A percentile compares a stretch with the other conserved stretches of the same genome.
Conservation (phyloP, 2,329 filamentous ascomycete species). For the Pyrenophora teres region DNA sequence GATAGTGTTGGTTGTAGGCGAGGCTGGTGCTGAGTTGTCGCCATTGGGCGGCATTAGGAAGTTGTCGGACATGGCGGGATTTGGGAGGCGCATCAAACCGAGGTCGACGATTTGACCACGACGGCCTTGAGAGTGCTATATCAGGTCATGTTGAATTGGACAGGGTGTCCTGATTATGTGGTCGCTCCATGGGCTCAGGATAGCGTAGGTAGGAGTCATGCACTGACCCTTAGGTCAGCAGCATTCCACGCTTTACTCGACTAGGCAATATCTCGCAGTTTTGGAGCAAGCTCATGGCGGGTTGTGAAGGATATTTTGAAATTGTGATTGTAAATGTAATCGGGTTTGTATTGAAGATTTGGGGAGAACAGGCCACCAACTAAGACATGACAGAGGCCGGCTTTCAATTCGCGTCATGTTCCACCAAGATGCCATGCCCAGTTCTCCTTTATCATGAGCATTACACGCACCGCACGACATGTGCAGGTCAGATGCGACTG, state of each 20-base stretch:
- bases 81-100: neutral
- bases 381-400: slow-evolving; percentile 33
- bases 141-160: slow-evolving; percentile 24
- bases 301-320: neutral
- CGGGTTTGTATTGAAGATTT: slow-evolving; percentile 30
- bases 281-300: neutral
- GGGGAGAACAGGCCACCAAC: slow-evolving; percentile 40
- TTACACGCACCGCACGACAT: slow-evolving; percentile 8
- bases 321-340: slow-evolving; percentile 11
- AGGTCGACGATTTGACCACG: slow-evolving; percentile 15
- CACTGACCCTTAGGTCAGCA: slow-evolving; percentile 23
- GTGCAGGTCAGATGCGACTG: slow-evolving; percentile 5
- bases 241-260: slow-evolving; percentile 20
- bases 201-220: slow-evolving; percentile 32
- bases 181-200: slow-evolving; percentile 18
- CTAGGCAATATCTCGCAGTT: slow-evolving; percentile 38
- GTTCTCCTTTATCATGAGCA: slow-evolving; percentile 3
- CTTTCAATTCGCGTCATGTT: slow-evolving; percentile 16
- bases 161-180: slow-evolving; percentile 28
- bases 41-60: slow-evolving; percentile 21
- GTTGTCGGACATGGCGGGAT: slow-evolving; percentile 24
- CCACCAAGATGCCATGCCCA: slow-evolving; percentile 4
- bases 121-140: slow-evolving; percentile 16
- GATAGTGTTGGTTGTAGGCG: slow-evolving; percentile 28
- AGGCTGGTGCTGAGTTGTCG: slow-evolving; percentile 19